Conservation (phyloP, 768 basidiomycete species). For the Mycena galopus region DNA sequence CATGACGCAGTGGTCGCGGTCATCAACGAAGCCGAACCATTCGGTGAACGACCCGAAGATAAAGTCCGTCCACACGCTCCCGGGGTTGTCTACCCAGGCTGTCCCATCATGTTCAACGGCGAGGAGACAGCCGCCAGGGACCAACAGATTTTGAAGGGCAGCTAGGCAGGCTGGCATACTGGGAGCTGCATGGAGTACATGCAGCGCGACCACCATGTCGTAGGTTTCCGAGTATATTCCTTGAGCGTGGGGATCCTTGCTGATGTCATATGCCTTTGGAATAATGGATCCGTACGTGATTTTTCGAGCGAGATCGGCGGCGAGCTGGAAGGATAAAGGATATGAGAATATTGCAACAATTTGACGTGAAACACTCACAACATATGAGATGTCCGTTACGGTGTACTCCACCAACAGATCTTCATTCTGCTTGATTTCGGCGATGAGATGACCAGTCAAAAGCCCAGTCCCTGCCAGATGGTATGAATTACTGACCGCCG, state of each 20-base stretch:
- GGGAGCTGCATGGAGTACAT: slow-evolving; percentile 19
- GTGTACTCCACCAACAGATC: slow-evolving; percentile 22
- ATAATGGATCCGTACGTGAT: neutral
- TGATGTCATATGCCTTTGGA: slow-evolving; percentile 16
- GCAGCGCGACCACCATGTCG: slow-evolving; percentile 11
- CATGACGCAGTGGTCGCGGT: no score
- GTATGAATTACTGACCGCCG: no score
- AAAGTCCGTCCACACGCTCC: slow-evolving; percentile 18
- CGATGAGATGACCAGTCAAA: slow-evolving; percentile 10
- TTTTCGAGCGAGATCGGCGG: slow-evolving; percentile 7
- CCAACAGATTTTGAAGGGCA: slow-evolving; percentile 2
- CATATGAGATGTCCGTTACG: slow-evolving; percentile 20
- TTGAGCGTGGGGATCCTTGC: neutral
- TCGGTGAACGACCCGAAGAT: no score
- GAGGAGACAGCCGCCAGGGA: slow-evolving; percentile 16
- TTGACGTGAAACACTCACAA: neutral
- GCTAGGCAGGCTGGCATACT: neutral
- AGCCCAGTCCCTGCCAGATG: slow-evolving; percentile 25
- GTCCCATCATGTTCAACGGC: slow-evolving; percentile 12
- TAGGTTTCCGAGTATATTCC: neutral
- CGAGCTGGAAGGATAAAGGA: neutral
- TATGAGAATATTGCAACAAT: neutral
- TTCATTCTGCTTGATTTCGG: neutral
- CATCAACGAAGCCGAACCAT: neutral
- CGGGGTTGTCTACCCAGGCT: neutral